Evolutionary conservation across 805 yeast genomes (phyloP).

Genomic region (Kuraishia piskuri): DNA sequence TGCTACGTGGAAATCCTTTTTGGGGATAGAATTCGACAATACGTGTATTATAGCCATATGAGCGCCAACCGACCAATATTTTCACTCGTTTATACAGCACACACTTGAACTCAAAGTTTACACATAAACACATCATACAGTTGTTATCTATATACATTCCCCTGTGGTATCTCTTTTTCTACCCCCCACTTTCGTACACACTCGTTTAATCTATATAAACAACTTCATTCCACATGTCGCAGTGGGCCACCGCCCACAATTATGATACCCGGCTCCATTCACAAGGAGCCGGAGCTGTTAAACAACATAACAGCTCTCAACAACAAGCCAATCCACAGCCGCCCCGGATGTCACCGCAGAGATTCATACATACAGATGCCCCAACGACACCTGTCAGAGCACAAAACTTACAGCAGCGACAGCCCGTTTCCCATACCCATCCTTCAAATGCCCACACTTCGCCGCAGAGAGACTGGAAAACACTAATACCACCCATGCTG

Average conservation of each 20-base stretch:
- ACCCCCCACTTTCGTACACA: not conserved
- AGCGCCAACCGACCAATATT: not conserved
- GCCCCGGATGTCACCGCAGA: not conserved
- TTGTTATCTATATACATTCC: not conserved
- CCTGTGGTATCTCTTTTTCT: too few species aligned
- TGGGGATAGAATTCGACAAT: not conserved
- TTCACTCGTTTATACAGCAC: not conserved
- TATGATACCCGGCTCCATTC: not conserved
- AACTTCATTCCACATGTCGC: not conserved
- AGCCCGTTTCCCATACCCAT: not conserved
- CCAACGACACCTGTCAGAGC: not conserved
- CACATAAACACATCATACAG: not conserved
- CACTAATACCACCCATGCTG: slow-evolving; percentile 1
- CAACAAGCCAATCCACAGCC: not conserved
- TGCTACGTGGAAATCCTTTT: not conserved
- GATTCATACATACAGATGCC: not conserved
- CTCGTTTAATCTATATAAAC: not conserved
- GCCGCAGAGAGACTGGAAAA: slow-evolving; percentile 1
- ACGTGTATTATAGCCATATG: not conserved
- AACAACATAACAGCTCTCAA: not conserved
- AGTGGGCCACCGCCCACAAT: not conserved
- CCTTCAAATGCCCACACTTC: not conserved
- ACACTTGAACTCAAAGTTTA: not conserved
- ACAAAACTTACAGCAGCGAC: not conserved
- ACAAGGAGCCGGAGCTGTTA: not conserved